Evolutionary conservation across 2,329 filamentous ascomycete genomes (phyloP), one percentile per base, ranked within the genome.

Genomic region (Pseudopithomyces chartarum): DNA sequence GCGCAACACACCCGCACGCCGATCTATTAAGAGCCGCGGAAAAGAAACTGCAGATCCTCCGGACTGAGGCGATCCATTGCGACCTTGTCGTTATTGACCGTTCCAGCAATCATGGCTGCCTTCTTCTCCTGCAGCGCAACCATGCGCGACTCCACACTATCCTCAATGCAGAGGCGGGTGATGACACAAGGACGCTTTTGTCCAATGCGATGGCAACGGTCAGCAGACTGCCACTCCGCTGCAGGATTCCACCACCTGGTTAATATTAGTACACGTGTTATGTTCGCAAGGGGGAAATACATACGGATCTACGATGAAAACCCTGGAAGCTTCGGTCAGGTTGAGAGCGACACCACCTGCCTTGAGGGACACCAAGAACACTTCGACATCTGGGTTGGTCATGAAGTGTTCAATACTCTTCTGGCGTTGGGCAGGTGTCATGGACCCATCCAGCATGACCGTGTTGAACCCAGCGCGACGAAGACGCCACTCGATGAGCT

Each of bases 191-290:
- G 94, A 7, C 95, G 90, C 45, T 88, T 91, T 80, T 99, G 95
- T 32, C 95, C 95, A 65, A 98, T 99, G 54, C 95, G 92, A 78
- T 98, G 95, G 64, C 80, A 82, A 47, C 81, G 79, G 61, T 99
- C 95, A 2, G 95, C 95, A 59, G 90, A 95, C 78, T 99, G 95
- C 95, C 95, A 99, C 79, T 99, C 95, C 0, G 94, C 94, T n/a
- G 93, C 93, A n/a, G 95, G 95, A 66, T 98, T 98, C 95, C 95
- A 99, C 95, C 95, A 98, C 65, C 90, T 92, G 64, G 34, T 59
- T 32, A 13, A 23, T 17, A 51, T 79, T 64, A 75, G 75, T 45
- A n/a, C 17, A 20, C 17, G 36, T 40, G 32, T 34, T 22, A 29
- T 15, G 40, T 10, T 6, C 47, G 29, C 55, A 23, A 20, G 51